Evolutionary conservation across 331 rosid species (phyloP).

Genomic region (Dryas integrifolia): DNA sequence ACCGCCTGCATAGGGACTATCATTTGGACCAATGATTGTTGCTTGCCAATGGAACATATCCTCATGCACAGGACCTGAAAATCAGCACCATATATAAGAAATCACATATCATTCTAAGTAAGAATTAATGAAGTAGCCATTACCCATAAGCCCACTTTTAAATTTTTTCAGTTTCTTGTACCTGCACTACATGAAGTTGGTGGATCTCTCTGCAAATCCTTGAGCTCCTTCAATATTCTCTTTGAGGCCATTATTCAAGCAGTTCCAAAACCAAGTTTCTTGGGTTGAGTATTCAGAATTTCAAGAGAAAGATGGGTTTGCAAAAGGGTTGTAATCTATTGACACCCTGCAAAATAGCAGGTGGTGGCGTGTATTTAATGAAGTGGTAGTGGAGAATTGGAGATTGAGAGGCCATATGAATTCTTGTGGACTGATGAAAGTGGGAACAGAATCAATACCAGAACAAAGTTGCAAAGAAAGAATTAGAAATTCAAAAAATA

Average conservation of each 20-base stretch:
- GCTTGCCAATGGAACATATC: slow-evolving; percentile 97
- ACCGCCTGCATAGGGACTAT: slow-evolving; percentile 89
- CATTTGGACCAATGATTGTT: slow-evolving; percentile 88
- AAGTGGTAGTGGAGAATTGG: slow-evolving; percentile 18
- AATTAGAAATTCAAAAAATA: slow-evolving; percentile 28
- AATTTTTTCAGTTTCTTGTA: slow-evolving; percentile 20
- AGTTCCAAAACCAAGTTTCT: slow-evolving; percentile 2
- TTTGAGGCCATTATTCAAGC: slow-evolving; percentile 63
- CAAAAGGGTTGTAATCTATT: slow-evolving; percentile 27
- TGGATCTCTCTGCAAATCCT: slow-evolving; percentile 92
- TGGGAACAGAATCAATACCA: slow-evolving; percentile 70
- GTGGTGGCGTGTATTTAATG: slow-evolving; percentile 8
- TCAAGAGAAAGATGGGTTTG: slow-evolving; percentile 10
- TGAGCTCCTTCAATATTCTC: slow-evolving; percentile 85
- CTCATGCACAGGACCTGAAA: slow-evolving; percentile 77
- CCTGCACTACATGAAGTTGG: slow-evolving; percentile 99
- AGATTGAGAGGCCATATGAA: slow-evolving; percentile 29
- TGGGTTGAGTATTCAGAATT: too few relatives aligned
- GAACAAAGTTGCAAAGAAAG: slow-evolving; percentile 36
- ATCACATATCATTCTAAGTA: neutral
- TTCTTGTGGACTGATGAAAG: slow-evolving; percentile 43
- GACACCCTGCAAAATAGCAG: slow-evolving; percentile 21
- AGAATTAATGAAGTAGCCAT: too few relatives aligned
- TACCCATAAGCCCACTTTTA: neutral
- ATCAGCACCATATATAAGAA: neutral